Evolutionary conservation across 176 grass and related monocot genomes (phyloP), one percentile per base, ranked within the genome.

Genomic region (Carex myosuroides): DNA sequence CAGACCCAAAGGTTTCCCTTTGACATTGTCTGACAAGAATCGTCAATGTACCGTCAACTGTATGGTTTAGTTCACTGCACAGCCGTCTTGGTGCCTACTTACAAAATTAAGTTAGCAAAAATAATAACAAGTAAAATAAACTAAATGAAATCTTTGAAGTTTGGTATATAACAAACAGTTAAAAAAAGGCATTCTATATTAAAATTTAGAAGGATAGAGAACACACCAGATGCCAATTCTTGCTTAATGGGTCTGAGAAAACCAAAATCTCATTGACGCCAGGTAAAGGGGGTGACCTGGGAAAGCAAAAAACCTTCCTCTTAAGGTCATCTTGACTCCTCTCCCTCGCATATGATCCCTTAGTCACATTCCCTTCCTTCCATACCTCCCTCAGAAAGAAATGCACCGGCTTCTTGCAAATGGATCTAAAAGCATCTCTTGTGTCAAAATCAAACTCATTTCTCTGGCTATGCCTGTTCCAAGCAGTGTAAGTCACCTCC

Each of bases 371-470:
- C 46, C 91, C 92, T 60, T 95, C 88, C 70, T 85, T 95, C 85
- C 87, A 86, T 70, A 95, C 73, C 73, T 95, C 85, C 76, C 90
- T 95, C 90, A 99, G 87, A 85, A 92, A 99, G 87, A 95, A 94
- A 62, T 87, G 82, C 57, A 89, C 82, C 42, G 96, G 96, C 70
- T 92, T 95, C 88, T 89, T 99, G 91, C 96, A 99, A 60, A 98
- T 84, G 67, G 91, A 98, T 68, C 86, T 93, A 59, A 91, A 91
- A 71, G 84, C 66, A 84, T 95, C 96, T 80, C 87, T 94, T 58
- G 96, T 99, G 84, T 99, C 96, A 85, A 99, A 93, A 83, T 99
- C 96, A 53, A 94, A 99, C 81, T 99, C 96, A 30, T 8, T 90
- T 87, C 81, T 93, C 13, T 90, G 84, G 61, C 71, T 85, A 81